Conservation (phyloP, 2,329 filamentous ascomycete species). For the Aspergillus niger region DNA sequence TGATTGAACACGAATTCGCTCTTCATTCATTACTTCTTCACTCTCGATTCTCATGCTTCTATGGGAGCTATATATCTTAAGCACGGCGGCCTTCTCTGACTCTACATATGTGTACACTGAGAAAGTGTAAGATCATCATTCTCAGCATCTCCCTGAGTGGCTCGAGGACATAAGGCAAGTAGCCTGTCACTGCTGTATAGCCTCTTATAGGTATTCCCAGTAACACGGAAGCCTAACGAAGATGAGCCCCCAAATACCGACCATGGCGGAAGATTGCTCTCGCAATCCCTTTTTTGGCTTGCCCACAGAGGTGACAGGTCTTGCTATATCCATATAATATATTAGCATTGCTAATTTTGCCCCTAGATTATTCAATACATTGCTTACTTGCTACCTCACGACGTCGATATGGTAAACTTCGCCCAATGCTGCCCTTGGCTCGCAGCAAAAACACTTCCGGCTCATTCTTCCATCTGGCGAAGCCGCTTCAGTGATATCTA, state of each 20-base stretch:
- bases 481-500: constrained; percentile 36
- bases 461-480: constrained; percentile 38
- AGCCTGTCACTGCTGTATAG: too few species aligned
- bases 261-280: not conserved
- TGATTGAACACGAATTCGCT: too few species aligned
- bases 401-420: constrained; percentile 37
- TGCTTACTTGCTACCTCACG: constrained; percentile 29
- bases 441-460: constrained; percentile 26
- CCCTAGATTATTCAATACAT: constrained; percentile 37
- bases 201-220: too few species aligned
- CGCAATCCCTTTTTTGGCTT: constrained; percentile 6
- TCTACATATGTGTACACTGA: too few species aligned
- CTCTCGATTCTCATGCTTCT: too few species aligned
- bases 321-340: not conserved
- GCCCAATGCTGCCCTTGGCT: constrained; percentile 30
- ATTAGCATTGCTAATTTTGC: not conserved
- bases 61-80: too few species aligned
- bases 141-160: too few species aligned
- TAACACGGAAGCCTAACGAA: not conserved
- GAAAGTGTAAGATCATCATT: too few species aligned
- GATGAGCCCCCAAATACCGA: not conserved
- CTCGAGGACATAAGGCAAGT: too few species aligned
- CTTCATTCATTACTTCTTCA: too few species aligned
- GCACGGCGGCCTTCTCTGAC: too few species aligned
- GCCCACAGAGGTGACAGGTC: constrained; percentile 16